A percentile compares a stretch with the other conserved stretches of the same genome.
phyloP scores from a whole-genome alignment of 1,139 yeast species.

The Pneumocystis canis region DNA sequence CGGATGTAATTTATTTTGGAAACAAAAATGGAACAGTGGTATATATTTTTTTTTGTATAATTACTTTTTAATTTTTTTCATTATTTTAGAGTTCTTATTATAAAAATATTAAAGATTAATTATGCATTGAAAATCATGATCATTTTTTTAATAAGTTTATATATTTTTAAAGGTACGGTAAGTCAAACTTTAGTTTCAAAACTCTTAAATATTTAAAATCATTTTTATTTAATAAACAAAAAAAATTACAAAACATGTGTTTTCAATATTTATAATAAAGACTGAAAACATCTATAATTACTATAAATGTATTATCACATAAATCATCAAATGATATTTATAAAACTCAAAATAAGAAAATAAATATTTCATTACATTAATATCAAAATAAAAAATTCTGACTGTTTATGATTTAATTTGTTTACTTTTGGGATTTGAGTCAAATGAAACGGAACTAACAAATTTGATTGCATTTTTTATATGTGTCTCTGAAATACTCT shows the following conservation, averaged over 20 bases:
- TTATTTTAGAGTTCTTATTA: not conserved
- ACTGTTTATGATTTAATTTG: not conserved
- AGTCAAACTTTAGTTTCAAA: not conserved
- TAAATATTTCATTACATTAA: not conserved
- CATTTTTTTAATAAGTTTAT: no score
- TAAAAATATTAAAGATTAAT: not conserved
- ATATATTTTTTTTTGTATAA: slow-evolving; percentile 10
- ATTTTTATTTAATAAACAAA: not conserved
- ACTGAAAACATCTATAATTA: not conserved
- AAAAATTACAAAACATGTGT: not conserved
- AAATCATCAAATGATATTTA: not conserved
- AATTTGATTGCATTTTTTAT: not conserved
- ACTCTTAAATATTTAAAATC: no score
- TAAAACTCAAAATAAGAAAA: not conserved
- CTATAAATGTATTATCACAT: not conserved
- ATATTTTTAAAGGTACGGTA: not conserved
- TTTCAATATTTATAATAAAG: not conserved
- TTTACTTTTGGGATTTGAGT: not conserved
- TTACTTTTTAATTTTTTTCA: not conserved
- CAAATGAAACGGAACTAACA: not conserved
- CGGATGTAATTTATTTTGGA: slow-evolving; percentile 76
- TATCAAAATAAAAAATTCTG: not conserved
- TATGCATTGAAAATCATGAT: not conserved
- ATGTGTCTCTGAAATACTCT: not conserved
- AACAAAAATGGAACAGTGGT: slow-evolving; percentile 54